Base-by-base conservation (phyloP, 306 rosid genomes). In the Vigna radiata region DNA sequence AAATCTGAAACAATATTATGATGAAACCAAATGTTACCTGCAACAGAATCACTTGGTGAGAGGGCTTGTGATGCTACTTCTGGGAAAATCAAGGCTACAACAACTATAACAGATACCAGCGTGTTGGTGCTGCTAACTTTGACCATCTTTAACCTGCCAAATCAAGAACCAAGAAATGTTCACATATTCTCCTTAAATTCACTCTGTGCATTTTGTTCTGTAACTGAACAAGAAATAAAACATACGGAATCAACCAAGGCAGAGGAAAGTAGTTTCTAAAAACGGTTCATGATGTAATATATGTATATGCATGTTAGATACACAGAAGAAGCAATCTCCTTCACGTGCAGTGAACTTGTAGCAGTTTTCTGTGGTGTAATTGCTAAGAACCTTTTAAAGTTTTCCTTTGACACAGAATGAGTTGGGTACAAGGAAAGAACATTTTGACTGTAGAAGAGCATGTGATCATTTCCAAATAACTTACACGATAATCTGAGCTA, bases 61-160 rank as follows among this genome's bases (percentile, higher is more conserved):
- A 47, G 10, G 11, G 69, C 75, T 52, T 83, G 89, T 55, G 88
- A 87, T 54, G 77, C 59, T 76, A 82, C 77, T 69, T 75, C 78
- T 73, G 90, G 83, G 7, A 82, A 18, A 73, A 69, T 62, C 64
- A 83, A 75, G 5, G 78, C 79, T 70, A 76, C 39, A 56, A 87
- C 72, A 55, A 79, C 44, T 36, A 82, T 0, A 54, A 72, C 25
- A 39, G 72, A 79, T 56, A 63, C 8, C 13, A 79, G 4, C 41
- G 65, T 37, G 9, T 44, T 70, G 43, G 17, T 68, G 56, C 59
- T 14, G 7, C 61, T 75, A 43, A 59, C 43, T 79, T 36, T 50
- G 56, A 63, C 86, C 96, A 91, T 91, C 73, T 82, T 23, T 50
- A 65, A 75, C 72, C 87, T 79, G 83, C 50, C 61, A 84, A 75